Evolutionary conservation across 2,329 filamentous ascomycete species (phyloP).

Genomic region (Hypocreales sp.): DNA sequence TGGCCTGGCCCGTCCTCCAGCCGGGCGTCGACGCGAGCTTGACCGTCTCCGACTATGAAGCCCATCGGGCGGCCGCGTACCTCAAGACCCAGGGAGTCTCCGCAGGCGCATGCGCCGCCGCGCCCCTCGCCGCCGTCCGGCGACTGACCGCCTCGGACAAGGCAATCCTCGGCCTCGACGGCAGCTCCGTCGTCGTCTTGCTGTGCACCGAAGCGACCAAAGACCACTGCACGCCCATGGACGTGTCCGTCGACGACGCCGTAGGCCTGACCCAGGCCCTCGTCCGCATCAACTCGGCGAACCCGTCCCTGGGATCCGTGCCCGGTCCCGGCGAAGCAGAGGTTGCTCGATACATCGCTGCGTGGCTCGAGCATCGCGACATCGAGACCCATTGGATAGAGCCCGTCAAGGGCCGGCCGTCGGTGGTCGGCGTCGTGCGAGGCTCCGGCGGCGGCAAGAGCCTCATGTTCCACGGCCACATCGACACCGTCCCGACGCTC

Average conservation of each 20-base stretch:
- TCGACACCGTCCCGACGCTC: constrained; percentile 32
- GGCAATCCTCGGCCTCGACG: constrained; percentile 19
- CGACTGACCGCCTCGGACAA: constrained; percentile 23
- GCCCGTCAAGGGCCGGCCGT: constrained; percentile 27
- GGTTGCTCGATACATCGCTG: constrained; percentile 28
- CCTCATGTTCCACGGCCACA: constrained; percentile 37
- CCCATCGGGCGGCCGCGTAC: constrained; percentile 40
- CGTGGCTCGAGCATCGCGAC: constrained; percentile 34
- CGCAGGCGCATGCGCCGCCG: constrained; percentile 48
- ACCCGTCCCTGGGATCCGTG: constrained; percentile 22
- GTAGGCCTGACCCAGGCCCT: constrained; percentile 26
- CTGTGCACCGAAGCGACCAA: constrained; percentile 45
- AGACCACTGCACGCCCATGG: constrained; percentile 29
- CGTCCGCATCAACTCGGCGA: constrained; percentile 33
- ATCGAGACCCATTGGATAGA: constrained; percentile 35
- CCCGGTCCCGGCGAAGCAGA: constrained; percentile 28
- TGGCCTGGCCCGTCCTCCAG: constrained; percentile 46
- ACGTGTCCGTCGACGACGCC: constrained; percentile 24
- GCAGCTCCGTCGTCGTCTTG: constrained; percentile 44
- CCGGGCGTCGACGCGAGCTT: constrained; percentile 43
- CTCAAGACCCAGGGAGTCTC: constrained; percentile 29
- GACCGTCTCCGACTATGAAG: constrained; percentile 45
- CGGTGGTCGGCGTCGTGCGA: constrained; percentile 29
- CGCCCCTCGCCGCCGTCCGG: constrained; percentile 39
- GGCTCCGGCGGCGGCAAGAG: constrained; percentile 30